Evolutionary conservation across 106 monocot genomes (phyloP), one percentile per base, ranked within the genome.

Genomic region (Acorus gramineus): DNA sequence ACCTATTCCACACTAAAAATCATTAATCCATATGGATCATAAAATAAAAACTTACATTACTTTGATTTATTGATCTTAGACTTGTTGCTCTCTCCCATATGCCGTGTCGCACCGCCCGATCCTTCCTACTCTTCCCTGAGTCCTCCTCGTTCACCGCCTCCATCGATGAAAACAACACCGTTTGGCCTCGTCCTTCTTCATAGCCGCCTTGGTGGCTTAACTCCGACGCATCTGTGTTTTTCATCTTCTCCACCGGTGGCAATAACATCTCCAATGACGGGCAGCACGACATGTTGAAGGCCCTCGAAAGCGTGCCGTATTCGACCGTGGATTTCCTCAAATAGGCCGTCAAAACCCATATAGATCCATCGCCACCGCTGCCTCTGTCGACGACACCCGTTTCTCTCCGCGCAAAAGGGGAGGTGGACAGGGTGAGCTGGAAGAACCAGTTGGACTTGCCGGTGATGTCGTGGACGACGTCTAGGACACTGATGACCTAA

Each of bases 121-220:
- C 78, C 65, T 77, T 81, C 63, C 75, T 84, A 55, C 76, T 63
- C 68, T 74, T 71, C 6, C 43, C 62, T 0, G 71, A 69, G 6
- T 75, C 72, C 57, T 83, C 85, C 3, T 78, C 79, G 8, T 56
- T 74, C 4, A 78, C 79, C 1, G 77, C 83, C 76, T 91, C 91
- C 4, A 68, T 77, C 2, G 92, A 92, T 6, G 87, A 87, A 2
- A 75, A 86, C 5, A 84, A 92, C 8, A 74, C 62, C 6, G 92
- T 87, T 92, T 0, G 92, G 77, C n/a, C 86, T 84, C n/a, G n/a
- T 46, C 42, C 52, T 4, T 42, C 76, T 60, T 11, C 60, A 44
- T 53, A 46, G 0, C 28, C 60, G 3, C 44, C 76, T 60, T 11
- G 56, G 42, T 28, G 11, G 12, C 7, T 10, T 14, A 49, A 5